A percentile compares a stretch with the other conserved stretches of the same genome.
phyloP scores from a whole-genome alignment of 306 rosid genomes.

The Medicago ruthenica region DNA sequence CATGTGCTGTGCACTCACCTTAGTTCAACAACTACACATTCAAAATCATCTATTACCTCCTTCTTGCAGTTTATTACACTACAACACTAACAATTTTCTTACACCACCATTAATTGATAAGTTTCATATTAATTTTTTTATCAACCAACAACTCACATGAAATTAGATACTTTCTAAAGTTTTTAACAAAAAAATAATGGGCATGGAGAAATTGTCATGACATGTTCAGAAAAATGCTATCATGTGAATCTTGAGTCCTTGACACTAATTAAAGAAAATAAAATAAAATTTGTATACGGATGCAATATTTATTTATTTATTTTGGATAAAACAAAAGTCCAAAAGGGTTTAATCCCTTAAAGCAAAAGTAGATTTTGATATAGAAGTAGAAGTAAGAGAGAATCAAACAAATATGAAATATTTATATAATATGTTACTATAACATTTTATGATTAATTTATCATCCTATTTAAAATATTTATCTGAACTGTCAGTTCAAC shows the following conservation, averaged over 20 bases:
- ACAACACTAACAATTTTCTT: no score
- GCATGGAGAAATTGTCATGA: background rate
- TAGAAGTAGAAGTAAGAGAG: background rate
- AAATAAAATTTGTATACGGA: constrained; percentile 14
- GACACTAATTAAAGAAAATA: background rate
- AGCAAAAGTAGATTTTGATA: background rate
- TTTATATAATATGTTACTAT: background rate
- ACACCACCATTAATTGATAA: no score
- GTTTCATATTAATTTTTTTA: no score
- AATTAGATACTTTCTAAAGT: no score
- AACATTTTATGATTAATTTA: background rate
- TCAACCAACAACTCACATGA: no score
- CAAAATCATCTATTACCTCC: constrained; percentile 6
- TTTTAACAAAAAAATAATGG: no score
- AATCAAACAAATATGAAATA: background rate
- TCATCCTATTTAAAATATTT: background rate
- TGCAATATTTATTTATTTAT: background rate
- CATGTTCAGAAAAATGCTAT: background rate
- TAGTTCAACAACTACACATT: constrained; percentile 37
- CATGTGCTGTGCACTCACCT: constrained; percentile 58
- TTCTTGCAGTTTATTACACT: no score
- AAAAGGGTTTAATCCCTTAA: background rate
- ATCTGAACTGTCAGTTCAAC: background rate
- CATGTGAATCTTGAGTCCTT: background rate
- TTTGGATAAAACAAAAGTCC: background rate